Base-by-base conservation (phyloP, 1,139 yeast genomes). In the Yamadazyma diddensiae region DNA sequence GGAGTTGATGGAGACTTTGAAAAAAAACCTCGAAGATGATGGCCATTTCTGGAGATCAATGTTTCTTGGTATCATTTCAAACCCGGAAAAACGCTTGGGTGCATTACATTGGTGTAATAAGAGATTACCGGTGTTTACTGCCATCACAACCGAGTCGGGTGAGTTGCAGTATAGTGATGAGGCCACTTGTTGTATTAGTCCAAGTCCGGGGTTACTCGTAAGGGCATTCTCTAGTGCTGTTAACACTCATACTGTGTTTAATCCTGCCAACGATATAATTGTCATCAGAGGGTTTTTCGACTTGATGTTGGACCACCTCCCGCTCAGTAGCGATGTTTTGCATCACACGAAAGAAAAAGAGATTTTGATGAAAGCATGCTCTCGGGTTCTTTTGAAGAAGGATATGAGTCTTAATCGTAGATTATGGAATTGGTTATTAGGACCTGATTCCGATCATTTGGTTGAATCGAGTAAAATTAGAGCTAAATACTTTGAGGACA, bases 351-450 rank as follows among this genome's bases (percentile, higher is more conserved):
- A 65, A 5, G 95, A 86, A 45, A 70, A 74, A 35, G 71, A 77
- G 39, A 50, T 72, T 19, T 58, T 92, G 29, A 58, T 86, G 15
- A 65, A 78, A 55, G 65, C 81, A 6, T 84, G 92, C 21, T 72
- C 86, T 28, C 58, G 67, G 9, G 78, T 90, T 0, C 82, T 94
- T 1, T 62, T 88, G 32, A 76, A 82, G 27, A 81, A 81, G 46
- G 99, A 92, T 55, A 87, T 92, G 95, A 86, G 97, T 13, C 69
- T 92, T 41, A 94, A 92, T 53, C 70, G 97, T 55, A 72, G 99
- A 45, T 66, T 92, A 18, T 90, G 97, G 96, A 80, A 73, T 43
- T 90, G 96, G 94, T 62, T 92, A 7, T 59, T 90, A 28, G 97
- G 97, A 0, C 94, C 96, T 3, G 77, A 70, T 15, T 35, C 36